Percentiles rank a stretch among this genome's conserved stretches.
Conservation (phyloP, 2,329 filamentous ascomycete genomes). For the Xylaria sp. region DNA sequence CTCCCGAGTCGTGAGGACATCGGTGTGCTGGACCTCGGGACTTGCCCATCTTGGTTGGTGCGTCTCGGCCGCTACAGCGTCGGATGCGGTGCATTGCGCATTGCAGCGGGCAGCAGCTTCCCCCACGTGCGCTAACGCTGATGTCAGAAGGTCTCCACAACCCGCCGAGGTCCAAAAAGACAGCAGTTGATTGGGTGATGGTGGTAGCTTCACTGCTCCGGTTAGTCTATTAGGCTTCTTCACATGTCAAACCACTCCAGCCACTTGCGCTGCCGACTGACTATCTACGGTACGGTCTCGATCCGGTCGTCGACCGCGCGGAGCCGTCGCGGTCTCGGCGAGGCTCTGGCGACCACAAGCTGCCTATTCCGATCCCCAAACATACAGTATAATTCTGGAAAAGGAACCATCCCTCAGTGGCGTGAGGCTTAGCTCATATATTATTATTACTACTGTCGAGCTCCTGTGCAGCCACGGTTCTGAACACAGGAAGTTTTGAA, state of each 20-base stretch:
- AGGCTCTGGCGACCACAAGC: no score
- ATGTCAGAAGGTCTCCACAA: conserved; percentile 29
- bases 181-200: conserved; percentile 18
- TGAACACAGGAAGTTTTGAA: no score
- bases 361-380: no score
- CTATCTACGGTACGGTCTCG: no score
- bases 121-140: conserved; percentile 28
- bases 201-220: not conserved
- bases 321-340: not conserved
- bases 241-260: conserved; percentile 26
- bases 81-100: conserved; percentile 10
- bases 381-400: no score
- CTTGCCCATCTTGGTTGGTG: conserved; percentile 18
- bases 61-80: not conserved
- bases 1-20: conserved; percentile 6
- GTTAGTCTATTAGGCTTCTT: conserved; percentile 11
- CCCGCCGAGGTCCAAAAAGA: conserved; percentile 27
- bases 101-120: not conserved
- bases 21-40: conserved; percentile 29
- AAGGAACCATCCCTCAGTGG: no score
- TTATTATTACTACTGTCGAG: no score
- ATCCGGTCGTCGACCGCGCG: no score
- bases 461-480: no score
- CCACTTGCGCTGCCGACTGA: not conserved
- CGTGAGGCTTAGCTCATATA: no score